A percentile compares a stretch with the other conserved stretches of the same genome.
Evolutionary conservation across 441 rosid genomes (phyloP).

Genomic region (Raphanus hybrid): DNA sequence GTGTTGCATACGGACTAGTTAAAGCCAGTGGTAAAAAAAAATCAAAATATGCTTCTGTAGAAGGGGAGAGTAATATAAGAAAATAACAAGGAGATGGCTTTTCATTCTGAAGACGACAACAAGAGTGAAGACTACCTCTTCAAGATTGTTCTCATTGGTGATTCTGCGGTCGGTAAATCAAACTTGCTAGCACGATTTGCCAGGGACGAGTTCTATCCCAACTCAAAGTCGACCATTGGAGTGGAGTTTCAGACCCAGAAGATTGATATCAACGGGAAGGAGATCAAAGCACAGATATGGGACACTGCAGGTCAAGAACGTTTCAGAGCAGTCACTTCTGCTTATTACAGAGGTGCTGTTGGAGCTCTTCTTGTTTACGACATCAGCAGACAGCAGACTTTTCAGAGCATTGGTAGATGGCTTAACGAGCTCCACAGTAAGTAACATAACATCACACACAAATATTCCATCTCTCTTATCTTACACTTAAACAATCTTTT

Average conservation of each 20-base stretch:
- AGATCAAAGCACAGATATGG: slow-evolving; percentile 80
- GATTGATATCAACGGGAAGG: slow-evolving; percentile 71
- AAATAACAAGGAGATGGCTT: slow-evolving; percentile 58
- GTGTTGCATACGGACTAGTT: slow-evolving; percentile 31
- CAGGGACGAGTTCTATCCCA: slow-evolving; percentile 72
- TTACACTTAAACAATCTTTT: not conserved
- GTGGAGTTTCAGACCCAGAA: slow-evolving; percentile 84
- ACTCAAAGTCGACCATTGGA: slow-evolving; percentile 79
- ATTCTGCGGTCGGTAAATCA: slow-evolving; percentile 82
- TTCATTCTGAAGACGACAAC: slow-evolving; percentile 66
- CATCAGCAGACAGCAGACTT: slow-evolving; percentile 73
- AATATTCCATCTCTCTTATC: not conserved
- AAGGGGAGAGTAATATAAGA: slow-evolving; percentile 34
- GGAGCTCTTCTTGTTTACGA: slow-evolving; percentile 82
- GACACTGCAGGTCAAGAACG: slow-evolving; percentile 88
- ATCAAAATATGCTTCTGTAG: slow-evolving; percentile 51
- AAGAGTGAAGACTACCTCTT: slow-evolving; percentile 77
- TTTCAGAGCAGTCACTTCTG: slow-evolving; percentile 79
- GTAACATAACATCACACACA: slow-evolving; percentile 21
- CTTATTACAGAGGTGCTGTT: slow-evolving; percentile 80
- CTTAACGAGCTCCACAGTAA: slow-evolving; percentile 83
- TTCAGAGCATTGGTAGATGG: slow-evolving; percentile 76
- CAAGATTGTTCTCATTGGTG: slow-evolving; percentile 73
- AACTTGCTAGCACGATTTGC: slow-evolving; percentile 79
- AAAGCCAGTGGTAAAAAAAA: slow-evolving; percentile 33